phyloP scores from a whole-genome alignment of 1,284 basidiomycete species.

The Ganoderma leucocontextum region DNA sequence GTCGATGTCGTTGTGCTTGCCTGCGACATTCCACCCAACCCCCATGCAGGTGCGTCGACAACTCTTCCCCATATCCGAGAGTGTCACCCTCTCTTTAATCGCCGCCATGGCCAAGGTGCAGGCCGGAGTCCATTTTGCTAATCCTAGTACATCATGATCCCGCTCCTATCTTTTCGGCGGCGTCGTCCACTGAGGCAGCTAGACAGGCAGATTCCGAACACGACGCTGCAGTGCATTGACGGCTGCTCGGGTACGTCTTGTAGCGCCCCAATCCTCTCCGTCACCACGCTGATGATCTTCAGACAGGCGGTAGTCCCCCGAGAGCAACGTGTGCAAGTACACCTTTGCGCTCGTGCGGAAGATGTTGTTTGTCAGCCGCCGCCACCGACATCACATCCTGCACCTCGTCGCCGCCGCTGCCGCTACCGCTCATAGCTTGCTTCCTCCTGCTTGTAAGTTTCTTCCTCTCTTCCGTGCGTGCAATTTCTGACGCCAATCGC shows the following conservation, averaged over 20 bases:
- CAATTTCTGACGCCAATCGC: no score
- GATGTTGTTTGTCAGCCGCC: conserved; percentile 64
- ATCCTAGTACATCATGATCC: no score
- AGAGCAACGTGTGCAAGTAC: conserved; percentile 76
- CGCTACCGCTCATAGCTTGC: conserved; percentile 7
- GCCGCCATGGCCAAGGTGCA: no score
- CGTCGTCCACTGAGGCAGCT: conserved; percentile 72
- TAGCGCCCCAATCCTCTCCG: conserved; percentile 62
- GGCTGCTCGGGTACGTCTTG: conserved; percentile 49
- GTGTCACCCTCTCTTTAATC: no score
- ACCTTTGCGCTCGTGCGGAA: conserved; percentile 78
- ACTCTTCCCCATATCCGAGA: no score
- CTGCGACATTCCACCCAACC: no score
- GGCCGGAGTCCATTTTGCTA: no score
- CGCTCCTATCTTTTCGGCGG: no score
- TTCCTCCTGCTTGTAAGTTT: no score
- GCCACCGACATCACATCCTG: not conserved
- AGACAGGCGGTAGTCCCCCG: conserved; percentile 68
- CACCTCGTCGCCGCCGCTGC: conserved; percentile 9
- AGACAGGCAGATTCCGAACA: conserved; percentile 78
- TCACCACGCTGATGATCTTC: conserved; percentile 64
- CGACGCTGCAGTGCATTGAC: conserved; percentile 64
- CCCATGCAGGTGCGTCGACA: no score
- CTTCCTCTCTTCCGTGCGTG: no score
- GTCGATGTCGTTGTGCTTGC: no score